These are phyloP conservation scores for Limonium bicolor DNA, from an alignment of 148 eudicot species.

Conservation along the genomic window DNA sequence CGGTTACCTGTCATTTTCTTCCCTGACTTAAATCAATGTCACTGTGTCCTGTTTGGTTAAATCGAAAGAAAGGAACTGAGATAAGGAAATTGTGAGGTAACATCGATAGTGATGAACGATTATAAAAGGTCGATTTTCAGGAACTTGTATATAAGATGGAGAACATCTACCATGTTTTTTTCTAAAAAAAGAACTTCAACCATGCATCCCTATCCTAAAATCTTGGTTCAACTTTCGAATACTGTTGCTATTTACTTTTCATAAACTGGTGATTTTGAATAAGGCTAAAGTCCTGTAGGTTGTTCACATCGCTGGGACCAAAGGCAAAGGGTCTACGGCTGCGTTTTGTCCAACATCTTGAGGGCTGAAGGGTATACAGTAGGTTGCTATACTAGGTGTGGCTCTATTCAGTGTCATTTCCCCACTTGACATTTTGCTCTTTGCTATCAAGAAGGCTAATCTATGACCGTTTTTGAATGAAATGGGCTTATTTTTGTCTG, in stretches of 20 bases:
- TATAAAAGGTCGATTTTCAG: too few species aligned
- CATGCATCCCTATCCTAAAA: too few species aligned
- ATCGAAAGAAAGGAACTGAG: too few species aligned
- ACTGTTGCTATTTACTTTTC: not conserved
- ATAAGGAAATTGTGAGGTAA: too few species aligned
- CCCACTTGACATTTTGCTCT: not conserved
- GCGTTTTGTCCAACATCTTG: conserved; percentile 77
- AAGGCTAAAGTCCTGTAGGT: conserved; percentile 16
- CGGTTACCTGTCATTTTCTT: too few species aligned
- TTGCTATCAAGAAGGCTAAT: not conserved
- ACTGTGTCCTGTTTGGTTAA: too few species aligned
- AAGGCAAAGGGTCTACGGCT: conserved; percentile 98
- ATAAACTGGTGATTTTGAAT: not conserved
- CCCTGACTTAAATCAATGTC: too few species aligned
- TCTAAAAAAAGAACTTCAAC: too few species aligned
- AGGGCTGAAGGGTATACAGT: conserved; percentile 83
- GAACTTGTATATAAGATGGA: too few species aligned
- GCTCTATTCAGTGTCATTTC: not conserved
- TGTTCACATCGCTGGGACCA: conserved; percentile 93
- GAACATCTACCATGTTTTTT: too few species aligned
- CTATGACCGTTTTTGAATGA: not conserved
- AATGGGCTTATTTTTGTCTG: conserved; percentile 16
- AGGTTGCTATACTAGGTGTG: conserved; percentile 82
- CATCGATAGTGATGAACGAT: too few species aligned
- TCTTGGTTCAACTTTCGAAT: not conserved